Base-by-base conservation (phyloP, 1,139 yeast genomes). In the Arxiozyma slooffiae region DNA sequence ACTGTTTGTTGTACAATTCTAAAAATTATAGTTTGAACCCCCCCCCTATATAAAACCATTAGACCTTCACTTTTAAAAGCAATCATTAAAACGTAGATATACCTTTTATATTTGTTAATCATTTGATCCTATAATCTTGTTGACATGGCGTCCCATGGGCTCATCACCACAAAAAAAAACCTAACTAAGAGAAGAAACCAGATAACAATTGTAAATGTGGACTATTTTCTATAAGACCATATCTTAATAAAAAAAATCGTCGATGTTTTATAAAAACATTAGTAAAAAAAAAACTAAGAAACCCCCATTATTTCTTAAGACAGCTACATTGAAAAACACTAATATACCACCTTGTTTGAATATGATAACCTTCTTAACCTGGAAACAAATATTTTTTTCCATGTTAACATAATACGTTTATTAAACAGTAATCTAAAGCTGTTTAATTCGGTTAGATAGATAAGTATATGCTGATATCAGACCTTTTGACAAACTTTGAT, bases 1-100 rank as follows among this genome's bases (percentile, higher is more conserved):
- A 92, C 82, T 3, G 97, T 89, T 67, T 92, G 98, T 21, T 98
- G 98, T 1, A 94, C 97, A 53, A 92, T 83, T 71, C 98, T 79
- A 67, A 89, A 73, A 51, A 90, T n/a, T n/a, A n/a, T n/a, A n/a
- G n/a, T 72, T 64, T 92, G 97, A 1, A 98, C 97, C 69, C 83
- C 81, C 8, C 98, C 98, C 71, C 92, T 92, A 69, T 90, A 92
- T 48, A 92, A 76, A 0, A 98, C 97, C 46, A 77, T 64, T 3
- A 83, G 68, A n/a, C 98, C 98, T 70, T 92, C 98, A 30, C 80
- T 73, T 52, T 71, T 74, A 36, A 90, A 78, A 0, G 97, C 90
- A 70, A 92, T 90, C 53, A 79, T 64, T 53, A 89, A 73, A 72
- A 98, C 92, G 68, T 92, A 98, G 22, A 89, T 61, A 1, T 96